Conservation (phyloP, 441 rosid genomes). For the Gossypium schwendimanii region DNA sequence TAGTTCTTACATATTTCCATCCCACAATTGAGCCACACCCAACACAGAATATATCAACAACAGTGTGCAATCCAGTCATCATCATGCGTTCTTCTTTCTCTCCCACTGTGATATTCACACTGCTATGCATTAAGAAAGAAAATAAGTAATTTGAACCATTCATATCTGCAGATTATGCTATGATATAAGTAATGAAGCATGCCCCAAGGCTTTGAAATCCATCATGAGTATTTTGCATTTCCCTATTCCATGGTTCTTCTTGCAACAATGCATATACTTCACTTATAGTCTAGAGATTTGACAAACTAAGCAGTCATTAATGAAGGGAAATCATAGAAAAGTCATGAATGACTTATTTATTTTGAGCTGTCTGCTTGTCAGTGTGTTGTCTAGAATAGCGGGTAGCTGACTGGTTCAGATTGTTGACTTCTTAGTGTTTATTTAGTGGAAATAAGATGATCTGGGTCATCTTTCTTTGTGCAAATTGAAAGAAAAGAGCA, state of each 20-base stretch:
- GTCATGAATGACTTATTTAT: neutral
- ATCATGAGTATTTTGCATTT: neutral
- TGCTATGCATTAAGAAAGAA: constrained; percentile 21
- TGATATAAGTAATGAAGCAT: neutral
- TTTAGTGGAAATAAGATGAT: neutral
- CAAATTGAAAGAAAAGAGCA: neutral
- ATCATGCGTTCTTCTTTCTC: constrained; percentile 59
- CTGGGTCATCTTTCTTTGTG: neutral
- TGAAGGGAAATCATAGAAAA: neutral
- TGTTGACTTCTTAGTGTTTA: neutral
- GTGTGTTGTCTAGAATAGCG: neutral
- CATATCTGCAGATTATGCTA: neutral
- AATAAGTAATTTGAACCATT: constrained; percentile 13
- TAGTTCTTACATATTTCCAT: constrained; percentile 71
- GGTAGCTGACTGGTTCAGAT: neutral
- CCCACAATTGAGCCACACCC: constrained; percentile 79
- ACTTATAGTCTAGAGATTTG: too few relatives aligned
- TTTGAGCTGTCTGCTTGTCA: neutral
- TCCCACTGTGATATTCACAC: constrained; percentile 63
- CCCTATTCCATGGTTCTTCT: neutral
- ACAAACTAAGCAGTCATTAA: neutral
- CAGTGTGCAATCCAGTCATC: constrained; percentile 79
- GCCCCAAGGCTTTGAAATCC: neutral
- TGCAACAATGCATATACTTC: neutral
- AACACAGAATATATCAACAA: constrained; percentile 76